Base-by-base conservation (phyloP, 2,329 filamentous ascomycete genomes). In the Hypoxylon sp. region DNA sequence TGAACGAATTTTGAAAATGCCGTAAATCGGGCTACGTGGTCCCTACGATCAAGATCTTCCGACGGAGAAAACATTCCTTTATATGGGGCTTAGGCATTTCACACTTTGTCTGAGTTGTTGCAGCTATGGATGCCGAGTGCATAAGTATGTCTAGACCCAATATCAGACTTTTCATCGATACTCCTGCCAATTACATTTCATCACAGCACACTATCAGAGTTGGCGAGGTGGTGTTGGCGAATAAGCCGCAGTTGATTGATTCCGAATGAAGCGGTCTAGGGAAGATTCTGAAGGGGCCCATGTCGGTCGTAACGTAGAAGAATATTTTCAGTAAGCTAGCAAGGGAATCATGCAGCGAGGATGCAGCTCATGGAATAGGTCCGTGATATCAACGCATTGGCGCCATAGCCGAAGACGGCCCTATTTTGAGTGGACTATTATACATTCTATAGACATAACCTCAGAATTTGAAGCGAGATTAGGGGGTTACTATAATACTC, bases 61-160 rank as follows among this genome's bases (percentile, higher is more conserved):
- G 17, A 17, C n/a, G 40, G 40, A 44, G 40, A 8, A 44, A 44
- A 44, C 4, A 44, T 20, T 44, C 40, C 40, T 44, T 44, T 44
- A 44, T 44, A 44, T 44, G 40, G 40, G 17, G n/a, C 40, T 10
- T 44, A 20, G 6, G 17, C 40, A 20, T 44, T 20, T 42, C 6
- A 44, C 6, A 44, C 40, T 44, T 44, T 7, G n/a, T 8, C 40
- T 3, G 6, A 44, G 40, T 44, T 20, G n/a, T 20, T 17, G n/a
- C n/a, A 20, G 40, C 40, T 17, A 20, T n/a, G 17, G 17, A 42
- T 42, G 37, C 6, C n/a, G 17, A 17, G 10, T 17, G 37, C 40
- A 44, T 44, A 44, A 17, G 40, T 20, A 44, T 44, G 40, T 7
- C 40, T 44, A 44, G 40, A 44, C n/a, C 40, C 40, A 44, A 20